Conservation (phyloP, 331 rosid genomes). For the Malus hybrid region DNA sequence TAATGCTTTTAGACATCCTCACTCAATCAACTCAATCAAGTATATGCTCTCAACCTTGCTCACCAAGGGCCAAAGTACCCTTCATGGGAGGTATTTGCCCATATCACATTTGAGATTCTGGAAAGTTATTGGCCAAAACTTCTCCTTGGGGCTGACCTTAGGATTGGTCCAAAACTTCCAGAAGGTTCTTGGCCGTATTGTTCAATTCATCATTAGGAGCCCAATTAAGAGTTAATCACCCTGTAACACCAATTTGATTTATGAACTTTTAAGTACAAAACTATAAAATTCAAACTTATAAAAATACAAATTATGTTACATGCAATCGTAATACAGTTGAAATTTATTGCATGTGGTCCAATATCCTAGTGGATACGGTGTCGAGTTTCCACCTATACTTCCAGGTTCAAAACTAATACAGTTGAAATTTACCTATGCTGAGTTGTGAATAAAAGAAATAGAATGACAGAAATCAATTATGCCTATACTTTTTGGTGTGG, state of each 20-base stretch:
- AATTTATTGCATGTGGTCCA: no score
- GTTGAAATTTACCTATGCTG: no score
- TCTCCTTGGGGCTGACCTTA: neutral
- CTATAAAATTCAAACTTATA: neutral
- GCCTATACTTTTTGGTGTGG: rapidly evolving
- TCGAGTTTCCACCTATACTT: no score
- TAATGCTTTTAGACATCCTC: no score
- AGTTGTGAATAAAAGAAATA: no score
- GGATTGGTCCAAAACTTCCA: neutral
- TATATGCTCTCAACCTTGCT: neutral
- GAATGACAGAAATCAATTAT: no score
- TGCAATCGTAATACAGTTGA: neutral
- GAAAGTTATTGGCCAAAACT: neutral
- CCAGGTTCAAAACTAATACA: no score
- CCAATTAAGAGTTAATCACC: neutral
- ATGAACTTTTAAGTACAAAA: neutral
- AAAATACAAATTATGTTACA: neutral
- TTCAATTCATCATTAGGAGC: neutral
- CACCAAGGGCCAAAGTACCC: neutral
- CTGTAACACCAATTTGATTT: neutral
- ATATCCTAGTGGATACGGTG: no score
- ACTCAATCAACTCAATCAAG: neutral
- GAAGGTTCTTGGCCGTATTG: neutral
- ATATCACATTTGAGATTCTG: neutral
- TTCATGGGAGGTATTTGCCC: neutral